phyloP scores from a whole-genome alignment of 2,329 filamentous ascomycete species.

The Verticillium nubilum region DNA sequence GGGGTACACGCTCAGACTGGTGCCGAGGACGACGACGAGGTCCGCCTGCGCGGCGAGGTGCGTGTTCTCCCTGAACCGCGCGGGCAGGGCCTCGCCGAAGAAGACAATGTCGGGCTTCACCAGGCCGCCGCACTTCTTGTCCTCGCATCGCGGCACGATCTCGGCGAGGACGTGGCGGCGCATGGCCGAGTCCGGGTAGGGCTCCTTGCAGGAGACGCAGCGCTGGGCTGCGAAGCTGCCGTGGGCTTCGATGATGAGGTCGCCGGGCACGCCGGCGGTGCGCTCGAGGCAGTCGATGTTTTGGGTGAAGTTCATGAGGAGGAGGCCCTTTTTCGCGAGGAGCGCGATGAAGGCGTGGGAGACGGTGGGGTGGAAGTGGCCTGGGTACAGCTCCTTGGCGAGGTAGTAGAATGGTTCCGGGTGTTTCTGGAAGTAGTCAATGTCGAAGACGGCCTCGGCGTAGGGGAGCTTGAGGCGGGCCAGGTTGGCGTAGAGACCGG shows the following conservation, averaged over 20 bases:
- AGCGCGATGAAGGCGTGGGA: slow-evolving; percentile 85
- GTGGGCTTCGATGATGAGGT: slow-evolving; percentile 87
- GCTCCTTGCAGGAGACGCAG: slow-evolving; percentile 79
- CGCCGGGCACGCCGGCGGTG: slow-evolving; percentile 72
- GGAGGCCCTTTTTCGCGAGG: slow-evolving; percentile 69
- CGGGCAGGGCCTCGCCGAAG: slow-evolving; percentile 67
- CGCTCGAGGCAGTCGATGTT: slow-evolving; percentile 97
- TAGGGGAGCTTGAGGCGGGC: slow-evolving; percentile 79
- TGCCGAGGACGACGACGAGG: slow-evolving; percentile 80
- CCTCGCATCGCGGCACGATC: slow-evolving; percentile 64
- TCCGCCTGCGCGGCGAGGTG: slow-evolving; percentile 59
- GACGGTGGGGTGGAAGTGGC: slow-evolving; percentile 81
- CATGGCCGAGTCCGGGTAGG: slow-evolving; percentile 73
- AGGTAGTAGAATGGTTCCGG: slow-evolving; percentile 89
- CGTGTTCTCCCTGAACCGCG: slow-evolving; percentile 26
- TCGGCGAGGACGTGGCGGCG: slow-evolving; percentile 59
- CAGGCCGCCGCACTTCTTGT: slow-evolving; percentile 61
- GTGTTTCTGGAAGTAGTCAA: slow-evolving; percentile 78
- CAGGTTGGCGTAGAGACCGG: slow-evolving; percentile 90
- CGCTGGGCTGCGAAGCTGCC: slow-evolving; percentile 88
- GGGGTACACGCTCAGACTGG: slow-evolving; percentile 80
- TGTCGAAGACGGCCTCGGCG: slow-evolving; percentile 91
- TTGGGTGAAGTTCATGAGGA: slow-evolving; percentile 89
- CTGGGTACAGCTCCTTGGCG: slow-evolving; percentile 87
- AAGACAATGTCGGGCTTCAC: slow-evolving; percentile 96